Conservation (phyloP, 768 basidiomycete genomes). For the Lentinula sp. region DNA sequence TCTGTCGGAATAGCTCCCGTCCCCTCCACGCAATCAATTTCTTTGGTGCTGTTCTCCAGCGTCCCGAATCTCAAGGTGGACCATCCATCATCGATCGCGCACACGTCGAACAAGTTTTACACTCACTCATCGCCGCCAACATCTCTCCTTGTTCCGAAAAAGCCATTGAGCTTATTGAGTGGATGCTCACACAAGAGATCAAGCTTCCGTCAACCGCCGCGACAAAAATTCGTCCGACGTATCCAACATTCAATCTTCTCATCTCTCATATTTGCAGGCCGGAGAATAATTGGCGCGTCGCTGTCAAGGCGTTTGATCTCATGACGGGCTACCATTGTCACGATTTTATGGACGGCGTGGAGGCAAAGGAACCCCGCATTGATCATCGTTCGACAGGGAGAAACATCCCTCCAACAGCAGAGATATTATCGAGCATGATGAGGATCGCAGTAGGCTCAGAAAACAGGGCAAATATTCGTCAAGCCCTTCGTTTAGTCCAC, state of each 20-base stretch:
- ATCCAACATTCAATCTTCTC: slow-evolving; percentile 54
- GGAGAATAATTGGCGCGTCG: slow-evolving; percentile 54
- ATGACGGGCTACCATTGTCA: slow-evolving; percentile 63
- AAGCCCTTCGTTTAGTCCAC: slow-evolving; percentile 54
- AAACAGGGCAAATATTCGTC: slow-evolving; percentile 46
- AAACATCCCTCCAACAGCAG: slow-evolving; percentile 41
- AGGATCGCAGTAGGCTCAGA: slow-evolving; percentile 51
- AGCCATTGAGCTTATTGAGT: slow-evolving; percentile 56
- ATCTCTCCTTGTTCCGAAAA: slow-evolving; percentile 34
- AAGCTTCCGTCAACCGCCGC: slow-evolving; percentile 26
- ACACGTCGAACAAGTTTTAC: slow-evolving; percentile 61
- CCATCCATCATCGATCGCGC: slow-evolving; percentile 36
- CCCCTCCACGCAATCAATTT: slow-evolving; percentile 48
- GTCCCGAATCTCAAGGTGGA: slow-evolving; percentile 31
- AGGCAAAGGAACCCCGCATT: slow-evolving; percentile 26
- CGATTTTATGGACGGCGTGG: slow-evolving; percentile 47
- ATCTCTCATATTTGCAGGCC: slow-evolving; percentile 49
- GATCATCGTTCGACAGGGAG: slow-evolving; percentile 37
- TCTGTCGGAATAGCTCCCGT: slow-evolving; percentile 47
- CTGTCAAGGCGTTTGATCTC: slow-evolving; percentile 54
- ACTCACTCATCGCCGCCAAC: slow-evolving; percentile 40
- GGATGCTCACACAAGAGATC: slow-evolving; percentile 59
- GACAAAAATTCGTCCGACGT: slow-evolving; percentile 39
- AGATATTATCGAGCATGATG: slow-evolving; percentile 50
- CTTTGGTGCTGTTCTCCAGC: slow-evolving; percentile 51